Base-by-base conservation (phyloP, 2,329 filamentous ascomycete genomes). In the Microsporum ferrugineum region DNA sequence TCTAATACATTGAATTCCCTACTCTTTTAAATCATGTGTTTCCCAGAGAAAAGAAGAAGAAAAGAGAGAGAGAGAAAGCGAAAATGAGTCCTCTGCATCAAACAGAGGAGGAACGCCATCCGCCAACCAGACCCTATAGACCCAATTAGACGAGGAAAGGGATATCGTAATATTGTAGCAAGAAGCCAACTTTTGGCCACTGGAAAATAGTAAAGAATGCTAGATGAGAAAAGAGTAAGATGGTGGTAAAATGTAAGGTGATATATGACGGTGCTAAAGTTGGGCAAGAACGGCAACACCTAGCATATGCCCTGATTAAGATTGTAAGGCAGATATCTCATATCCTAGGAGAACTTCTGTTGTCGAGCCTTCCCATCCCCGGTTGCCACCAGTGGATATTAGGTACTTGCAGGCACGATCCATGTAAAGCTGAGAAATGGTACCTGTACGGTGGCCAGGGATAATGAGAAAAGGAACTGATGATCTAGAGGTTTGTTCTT, bases 401-500 rank as follows among this genome's bases (percentile, higher is more conserved):
- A 99, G 92, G 71, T 91, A 97, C 17, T 85, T 82, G 71, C 89
- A 92, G 0, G 89, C 88, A 3, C 88, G 88, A 71, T 99, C 94
- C 55, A 96, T 80, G 69, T 92, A 94, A 7, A 97, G 77, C 63
- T 88, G 85, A 0, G 88, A 89, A 47, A 96, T 92, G 47, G 95
- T 89, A 51, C 92, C 92, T 0, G 91, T 91, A 14, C 90, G 79
- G 70, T 88, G 94, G 0, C 94, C 94, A 0, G 94, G 94, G 29
- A 99, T 87, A 66, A 99, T 96, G n/a, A 96, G 81, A 73, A 97
- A 99, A 0, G 94, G 94, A 0, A 95, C 90, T 0, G 87, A 86
- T 0, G 89, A 88, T 70, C 90, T 89, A 43, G 81, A 78, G 0
- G 80, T 76, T 29, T 82, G 79, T 36, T 83, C 81, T 58, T 88